These are phyloP conservation scores for Vigna mungo DNA, from an alignment of 306 rosid species.

Conservation along the genomic window DNA sequence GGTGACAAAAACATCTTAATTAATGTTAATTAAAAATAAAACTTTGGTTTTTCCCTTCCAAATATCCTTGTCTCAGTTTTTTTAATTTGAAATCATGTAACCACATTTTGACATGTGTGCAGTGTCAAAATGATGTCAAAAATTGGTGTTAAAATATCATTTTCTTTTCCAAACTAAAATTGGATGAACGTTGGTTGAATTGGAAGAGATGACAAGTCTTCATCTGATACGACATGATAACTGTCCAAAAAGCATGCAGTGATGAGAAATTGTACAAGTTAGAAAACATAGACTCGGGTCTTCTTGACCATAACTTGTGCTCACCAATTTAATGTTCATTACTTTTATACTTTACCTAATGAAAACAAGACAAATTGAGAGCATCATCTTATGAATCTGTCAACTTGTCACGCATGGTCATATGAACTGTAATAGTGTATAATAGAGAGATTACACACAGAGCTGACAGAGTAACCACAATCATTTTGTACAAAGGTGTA, in stretches of 20 bases:
- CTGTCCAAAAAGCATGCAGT: slow-evolving; percentile 5
- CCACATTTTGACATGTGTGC: too few relatives aligned
- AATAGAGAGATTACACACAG: slow-evolving; percentile 34
- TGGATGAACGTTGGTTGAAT: background rate
- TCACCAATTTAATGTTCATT: too few relatives aligned
- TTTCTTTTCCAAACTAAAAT: slow-evolving; percentile 9
- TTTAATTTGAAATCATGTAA: too few relatives aligned
- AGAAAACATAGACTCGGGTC: slow-evolving; percentile 37
- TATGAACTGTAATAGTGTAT: slow-evolving; percentile 1
- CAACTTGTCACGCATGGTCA: slow-evolving; percentile 25
- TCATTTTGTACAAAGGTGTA: background rate
- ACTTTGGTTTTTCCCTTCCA: too few relatives aligned
- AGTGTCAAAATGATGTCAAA: too few relatives aligned
- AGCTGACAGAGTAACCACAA: slow-evolving; percentile 19
- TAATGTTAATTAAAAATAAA: too few relatives aligned
- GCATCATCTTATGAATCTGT: slow-evolving; percentile 35
- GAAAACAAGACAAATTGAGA: slow-evolving; percentile 42
- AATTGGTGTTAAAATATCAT: too few relatives aligned
- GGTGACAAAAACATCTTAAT: too few relatives aligned
- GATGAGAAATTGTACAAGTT: slow-evolving; percentile 16
- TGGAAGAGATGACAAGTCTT: background rate
- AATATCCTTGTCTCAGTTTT: too few relatives aligned
- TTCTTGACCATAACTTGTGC: background rate
- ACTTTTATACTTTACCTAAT: slow-evolving; percentile 51
- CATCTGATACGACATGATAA: slow-evolving; percentile 27